These are phyloP conservation scores for Epichloe baconii DNA, from an alignment of 2,329 filamentous ascomycete species.

Conservation along the genomic window DNA sequence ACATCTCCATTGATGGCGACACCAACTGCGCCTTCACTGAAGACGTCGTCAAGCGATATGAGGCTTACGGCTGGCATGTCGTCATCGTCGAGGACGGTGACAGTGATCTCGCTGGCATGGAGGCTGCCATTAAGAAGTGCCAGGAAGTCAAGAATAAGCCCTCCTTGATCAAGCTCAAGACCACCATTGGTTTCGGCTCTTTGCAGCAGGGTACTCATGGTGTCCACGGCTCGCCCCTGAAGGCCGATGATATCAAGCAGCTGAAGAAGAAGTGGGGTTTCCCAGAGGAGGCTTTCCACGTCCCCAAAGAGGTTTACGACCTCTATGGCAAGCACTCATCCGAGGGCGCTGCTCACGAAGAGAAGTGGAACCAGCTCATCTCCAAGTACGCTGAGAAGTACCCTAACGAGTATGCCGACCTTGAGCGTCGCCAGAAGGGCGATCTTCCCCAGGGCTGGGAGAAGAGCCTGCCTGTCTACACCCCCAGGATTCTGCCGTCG, in stretches of 20 bases:
- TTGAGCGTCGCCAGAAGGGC: constrained; percentile 64
- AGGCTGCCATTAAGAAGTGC: constrained; percentile 74
- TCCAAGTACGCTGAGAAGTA: constrained; percentile 72
- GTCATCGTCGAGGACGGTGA: constrained; percentile 78
- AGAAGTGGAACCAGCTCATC: constrained; percentile 91
- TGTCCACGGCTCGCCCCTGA: constrained; percentile 92
- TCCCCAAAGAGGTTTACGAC: constrained; percentile 92
- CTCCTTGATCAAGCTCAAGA: constrained; percentile 89
- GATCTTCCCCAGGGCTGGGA: constrained; percentile 94
- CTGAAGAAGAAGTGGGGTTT: constrained; percentile 95
- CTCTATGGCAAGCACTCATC: constrained; percentile 72
- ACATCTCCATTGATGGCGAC: constrained; percentile 90
- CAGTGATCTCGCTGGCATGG: constrained; percentile 74
- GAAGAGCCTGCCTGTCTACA: constrained; percentile 85
- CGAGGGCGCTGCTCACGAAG: constrained; percentile 76
- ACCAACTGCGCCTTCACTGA: constrained; percentile 95
- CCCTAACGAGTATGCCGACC: constrained; percentile 67
- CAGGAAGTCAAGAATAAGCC: constrained; percentile 92
- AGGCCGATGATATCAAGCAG: constrained; percentile 84
- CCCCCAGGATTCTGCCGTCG: constrained; percentile 65
- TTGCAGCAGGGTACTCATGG: constrained; percentile 84
- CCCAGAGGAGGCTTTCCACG: constrained; percentile 81
- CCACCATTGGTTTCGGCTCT: constrained; percentile 94
- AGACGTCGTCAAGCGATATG: constrained; percentile 88
- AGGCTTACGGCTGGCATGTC: constrained; percentile 94